Base-by-base conservation (phyloP, 2,329 filamentous ascomycete species). In the Trichophyton benhamiae region DNA sequence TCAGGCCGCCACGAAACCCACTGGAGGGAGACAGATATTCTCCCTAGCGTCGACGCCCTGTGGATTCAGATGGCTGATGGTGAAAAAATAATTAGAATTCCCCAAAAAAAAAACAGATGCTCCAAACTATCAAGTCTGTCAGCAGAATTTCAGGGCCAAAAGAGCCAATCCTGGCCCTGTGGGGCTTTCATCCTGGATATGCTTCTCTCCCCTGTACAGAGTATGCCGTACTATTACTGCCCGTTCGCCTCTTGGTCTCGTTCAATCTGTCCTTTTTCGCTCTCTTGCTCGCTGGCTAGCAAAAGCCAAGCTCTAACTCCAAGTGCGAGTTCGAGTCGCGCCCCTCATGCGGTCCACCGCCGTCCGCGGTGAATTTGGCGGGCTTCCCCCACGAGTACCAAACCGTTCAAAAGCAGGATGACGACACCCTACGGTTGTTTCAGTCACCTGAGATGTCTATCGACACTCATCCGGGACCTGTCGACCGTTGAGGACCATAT, bases 1-100 rank as follows among this genome's bases (percentile, higher is more conserved):
- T 38, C 30, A 25, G 44, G 49, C 30, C 30, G 17, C 41, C 22
- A 63, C 46, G 46, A 60, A 42, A 58, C n/a, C 62, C 59, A 46
- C 44, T 55, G n/a, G 30, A 36, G 30, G 20, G n/a, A 55, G 52
- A 55, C 27, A 36, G 52, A 55, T 33, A 55, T 20, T 38, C 52
- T 55, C 30, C 52, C 52, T 55, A 55, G 52, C 52, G 52, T 55
- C 52, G 25, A 55, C 52, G 52, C 52, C 52, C 52, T 55, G 52
- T 55, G 52, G 52, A 17, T 55, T 55, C 30, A 15, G 33, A 55
- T 55, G 52, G 52, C 30, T 55, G 52, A 20, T 25, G 46, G 20
- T 27, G 46, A 38, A 55, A 30, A n/a, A 36, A 55, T 55, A 55
- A 20, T 55, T 36, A 20, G 27, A 36, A 27, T 55, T 27, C n/a